Evolutionary conservation across 208 protist genomes (phyloP).

Genomic region (Herpetomonas tarakana): DNA sequence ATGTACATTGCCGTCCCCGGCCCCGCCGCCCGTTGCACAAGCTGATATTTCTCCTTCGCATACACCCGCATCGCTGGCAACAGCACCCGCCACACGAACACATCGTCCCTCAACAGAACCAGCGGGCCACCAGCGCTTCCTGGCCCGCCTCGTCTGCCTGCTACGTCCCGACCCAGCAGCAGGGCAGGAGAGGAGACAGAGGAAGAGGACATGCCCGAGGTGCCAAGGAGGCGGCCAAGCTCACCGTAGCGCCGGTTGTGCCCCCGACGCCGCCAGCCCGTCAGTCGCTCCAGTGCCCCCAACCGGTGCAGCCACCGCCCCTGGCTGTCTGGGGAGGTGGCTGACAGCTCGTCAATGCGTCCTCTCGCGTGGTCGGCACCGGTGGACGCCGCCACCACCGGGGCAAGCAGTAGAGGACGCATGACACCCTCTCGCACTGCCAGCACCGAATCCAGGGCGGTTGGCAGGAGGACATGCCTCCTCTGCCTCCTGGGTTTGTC

Average conservation of each 20-base stretch:
- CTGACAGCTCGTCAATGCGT: constrained; percentile 22
- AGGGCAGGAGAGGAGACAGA: too few species aligned
- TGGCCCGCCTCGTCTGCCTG: constrained; percentile 13
- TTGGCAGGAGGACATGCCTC: constrained; percentile 11
- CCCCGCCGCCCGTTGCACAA: not conserved
- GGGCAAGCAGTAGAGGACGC: constrained; percentile 23
- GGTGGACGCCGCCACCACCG: constrained; percentile 16
- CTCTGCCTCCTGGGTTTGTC: too few species aligned
- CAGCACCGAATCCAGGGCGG: constrained; percentile 17
- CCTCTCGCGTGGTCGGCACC: constrained; percentile 20
- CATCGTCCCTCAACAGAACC: constrained; percentile 35
- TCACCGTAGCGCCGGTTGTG: too few species aligned
- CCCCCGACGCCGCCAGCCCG: too few species aligned
- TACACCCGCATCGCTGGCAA: constrained; percentile 54
- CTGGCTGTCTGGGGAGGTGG: not conserved
- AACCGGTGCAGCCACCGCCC: constrained; percentile 29
- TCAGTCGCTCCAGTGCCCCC: too few species aligned
- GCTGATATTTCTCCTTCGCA: constrained; percentile 8
- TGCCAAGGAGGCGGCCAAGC: too few species aligned
- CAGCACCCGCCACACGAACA: constrained; percentile 39
- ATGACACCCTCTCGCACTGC: constrained; percentile 36
- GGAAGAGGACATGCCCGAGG: too few species aligned
- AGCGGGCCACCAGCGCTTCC: too few species aligned
- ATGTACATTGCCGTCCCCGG: not conserved
- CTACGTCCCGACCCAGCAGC: constrained; percentile 22